Evolutionary conservation across 169 alveolate genomes (phyloP), one percentile per base, ranked within the genome.

Genomic region (Plasmodium relictum): DNA sequence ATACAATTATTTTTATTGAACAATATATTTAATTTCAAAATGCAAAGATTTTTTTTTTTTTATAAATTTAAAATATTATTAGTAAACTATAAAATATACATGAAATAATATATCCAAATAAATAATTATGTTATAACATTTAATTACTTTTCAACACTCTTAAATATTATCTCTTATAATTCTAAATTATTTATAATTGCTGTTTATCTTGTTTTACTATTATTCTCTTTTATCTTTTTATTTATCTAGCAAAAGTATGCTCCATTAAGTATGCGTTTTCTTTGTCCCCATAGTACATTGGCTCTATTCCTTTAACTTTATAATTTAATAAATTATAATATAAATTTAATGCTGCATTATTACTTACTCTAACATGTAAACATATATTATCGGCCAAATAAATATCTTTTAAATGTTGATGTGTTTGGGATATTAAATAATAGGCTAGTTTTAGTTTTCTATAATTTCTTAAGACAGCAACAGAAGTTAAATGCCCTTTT

Each of bases 191-290:
- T 31, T 31, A 31, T 31, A 31, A 31, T 31, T 31, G 3, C 3
- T 31, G 1, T 31, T 31, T 31, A 3, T 31, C 3, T 2, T 31
- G 39, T 31, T 31, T 31, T 31, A 31, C 39, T 31, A 2, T 31
- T 31, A 3, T 31, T 3, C 39, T 31, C 39, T 31, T 31, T 31
- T 31, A 31, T 31, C 1, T 31, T 74, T 50, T 45, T 24, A 6
- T 3, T 61, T 83, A 83, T 66, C 56, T 83, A 31, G 41, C 73
- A 83, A 83, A 83, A 20, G 8, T 39, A 63, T 83, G 85, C 62
- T 83, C 91, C 96, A 94, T 94, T 20, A 93, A 87, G 74, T 89
- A 94, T 16, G 96, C 96, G 56, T 94, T 95, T 90, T 94, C 96
- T 83, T 92, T 92, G 61, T 94, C 93, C 69, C 93, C 74, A 85